Evolutionary conservation across 768 basidiomycete species (phyloP), one percentile per base, ranked within the genome.

Genomic region (Lentinus tigrinus): DNA sequence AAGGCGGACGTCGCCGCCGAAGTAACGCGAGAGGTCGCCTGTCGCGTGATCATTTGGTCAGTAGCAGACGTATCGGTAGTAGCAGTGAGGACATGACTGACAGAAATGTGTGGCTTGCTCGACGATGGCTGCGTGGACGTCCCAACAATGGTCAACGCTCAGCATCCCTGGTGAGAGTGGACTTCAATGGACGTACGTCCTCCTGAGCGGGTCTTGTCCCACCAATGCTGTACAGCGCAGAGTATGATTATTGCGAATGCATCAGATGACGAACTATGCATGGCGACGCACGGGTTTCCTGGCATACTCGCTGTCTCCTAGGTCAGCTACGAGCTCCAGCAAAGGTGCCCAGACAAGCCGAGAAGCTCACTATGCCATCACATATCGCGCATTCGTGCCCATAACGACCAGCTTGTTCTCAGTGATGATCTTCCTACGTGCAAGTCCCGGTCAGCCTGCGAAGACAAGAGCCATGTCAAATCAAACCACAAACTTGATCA

Each of bases 311-410:
- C 63, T 62, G 51, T 16, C 8, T 19, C 19, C 17, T 4, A 17
- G 8, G 31, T 52, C 19, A 53, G 38, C 19, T n/a, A n/a, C n/a
- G 3, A 16, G 16, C 17, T 39, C 26, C 2, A 16, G 8, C 17
- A 8, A 39, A 8, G 4, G 24, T 17, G 21, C 9, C n/a, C 58
- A 37, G 16, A 14, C 16, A 7, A 13, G 8, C 19, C 5, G 19
- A 13, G 13, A 61, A 3, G 10, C 61, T 67, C 53, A 68, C 67
- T 73, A 78, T 28, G 72, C 74, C 63, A 71, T 72, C 17, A 77
- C 74, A 70, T 81, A 82, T 58, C 80, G 69, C 0, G 79, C 80
- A 53, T 77, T 74, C 39, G 80, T 81, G 19, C 78, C 78, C 80
- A 81, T 80, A 44, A 82, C 78, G 43, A 74, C 74, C 52, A 82